These are phyloP conservation scores for Aleurites moluccanus DNA, from an alignment of 441 rosid genomes.

Conservation along the genomic window DNA sequence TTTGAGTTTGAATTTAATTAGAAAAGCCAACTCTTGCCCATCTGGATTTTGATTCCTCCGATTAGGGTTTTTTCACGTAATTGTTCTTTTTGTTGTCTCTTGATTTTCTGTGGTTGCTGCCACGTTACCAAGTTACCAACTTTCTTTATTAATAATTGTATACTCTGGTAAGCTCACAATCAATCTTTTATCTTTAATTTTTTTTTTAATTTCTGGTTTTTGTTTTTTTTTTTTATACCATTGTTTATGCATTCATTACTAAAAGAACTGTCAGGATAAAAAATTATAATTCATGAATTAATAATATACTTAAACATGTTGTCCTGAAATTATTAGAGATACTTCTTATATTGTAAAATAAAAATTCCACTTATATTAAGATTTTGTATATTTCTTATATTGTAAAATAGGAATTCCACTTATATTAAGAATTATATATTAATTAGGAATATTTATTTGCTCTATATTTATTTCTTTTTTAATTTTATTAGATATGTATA, in stretches of 20 bases:
- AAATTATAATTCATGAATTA: not conserved
- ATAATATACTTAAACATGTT: not conserved
- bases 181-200: not conserved
- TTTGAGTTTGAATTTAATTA: too few species aligned
- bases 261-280: not conserved
- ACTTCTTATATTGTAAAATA: too few species aligned
- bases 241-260: not conserved
- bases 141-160: not conserved
- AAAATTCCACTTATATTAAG: too few species aligned
- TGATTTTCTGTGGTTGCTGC: not conserved
- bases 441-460: too few species aligned
- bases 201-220: not conserved
- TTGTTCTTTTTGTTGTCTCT: not conserved
- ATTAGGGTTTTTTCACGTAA: not conserved
- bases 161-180: slow-evolving; percentile 11
- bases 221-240: too few species aligned
- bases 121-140: not conserved
- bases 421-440: too few species aligned
- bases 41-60: not conserved
- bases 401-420: too few species aligned
- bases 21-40: not conserved
- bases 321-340: not conserved
- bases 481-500: too few species aligned
- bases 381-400: too few species aligned
- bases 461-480: too few species aligned